These are phyloP conservation scores for Chlorella variabilis DNA, from an alignment of 163 green algal species.

Conservation along the genomic window DNA sequence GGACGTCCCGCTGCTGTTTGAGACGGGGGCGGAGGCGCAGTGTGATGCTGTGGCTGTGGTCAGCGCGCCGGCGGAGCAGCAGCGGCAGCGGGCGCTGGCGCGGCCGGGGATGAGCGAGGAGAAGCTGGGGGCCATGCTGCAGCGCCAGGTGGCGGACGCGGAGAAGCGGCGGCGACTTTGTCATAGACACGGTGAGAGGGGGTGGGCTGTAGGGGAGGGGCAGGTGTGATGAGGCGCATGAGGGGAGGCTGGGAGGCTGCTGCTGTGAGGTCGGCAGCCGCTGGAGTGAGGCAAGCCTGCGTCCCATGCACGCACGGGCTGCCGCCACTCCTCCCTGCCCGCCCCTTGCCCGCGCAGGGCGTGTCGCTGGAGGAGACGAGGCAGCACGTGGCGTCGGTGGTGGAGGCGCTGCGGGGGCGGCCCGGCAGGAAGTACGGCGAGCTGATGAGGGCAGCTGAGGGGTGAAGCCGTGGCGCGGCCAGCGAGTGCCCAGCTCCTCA, in stretches of 20 bases:
- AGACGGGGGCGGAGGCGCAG: conserved; percentile 63
- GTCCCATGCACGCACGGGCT: no score
- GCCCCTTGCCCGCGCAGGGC: conserved; percentile 2
- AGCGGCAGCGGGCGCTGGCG: conserved; percentile 76
- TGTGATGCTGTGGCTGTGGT: conserved; percentile 83
- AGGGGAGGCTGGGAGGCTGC: neutral
- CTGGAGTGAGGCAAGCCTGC: no score
- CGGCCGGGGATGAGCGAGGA: conserved; percentile 75
- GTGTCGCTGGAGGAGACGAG: conserved; percentile 12
- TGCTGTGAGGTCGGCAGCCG: no score
- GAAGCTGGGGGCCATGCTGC: conserved; percentile 44
- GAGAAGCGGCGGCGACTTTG: conserved; percentile 54
- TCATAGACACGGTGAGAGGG: conserved; percentile 50
- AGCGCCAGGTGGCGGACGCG: conserved; percentile 51
- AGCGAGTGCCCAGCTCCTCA: neutral
- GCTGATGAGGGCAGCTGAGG: neutral
- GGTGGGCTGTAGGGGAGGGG: neutral
- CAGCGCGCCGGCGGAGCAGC: conserved; percentile 59
- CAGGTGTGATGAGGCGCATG: neutral
- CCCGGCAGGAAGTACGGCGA: neutral
- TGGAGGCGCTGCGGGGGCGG: conserved; percentile 17
- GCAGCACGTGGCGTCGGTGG: conserved; percentile 30
- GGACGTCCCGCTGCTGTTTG: conserved; percentile 90
- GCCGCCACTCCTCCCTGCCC: no score
- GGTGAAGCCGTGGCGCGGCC: neutral